These are phyloP conservation scores for Solanum megistacrolobum DNA, from an alignment of 257 asterid genomes.

Conservation along the genomic window DNA sequence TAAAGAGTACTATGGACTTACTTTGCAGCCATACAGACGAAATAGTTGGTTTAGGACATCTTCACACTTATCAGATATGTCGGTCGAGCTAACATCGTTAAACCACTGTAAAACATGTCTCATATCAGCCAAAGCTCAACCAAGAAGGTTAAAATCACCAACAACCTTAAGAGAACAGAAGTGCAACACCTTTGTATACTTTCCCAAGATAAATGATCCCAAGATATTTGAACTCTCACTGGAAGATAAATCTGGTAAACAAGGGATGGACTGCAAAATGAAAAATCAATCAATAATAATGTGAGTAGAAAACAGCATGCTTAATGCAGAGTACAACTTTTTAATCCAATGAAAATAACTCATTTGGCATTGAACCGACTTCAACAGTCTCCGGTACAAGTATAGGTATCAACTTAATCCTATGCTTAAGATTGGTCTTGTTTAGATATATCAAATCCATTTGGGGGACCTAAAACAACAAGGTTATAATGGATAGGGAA, in stretches of 20 bases:
- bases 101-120: conserved; percentile 41
- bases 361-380: not conserved
- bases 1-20: conserved; percentile 14
- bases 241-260: conserved; percentile 63
- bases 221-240: conserved; percentile 29
- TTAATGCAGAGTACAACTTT: not conserved
- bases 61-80: conserved; percentile 71
- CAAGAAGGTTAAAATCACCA: conserved; percentile 4
- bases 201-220: conserved; percentile 64
- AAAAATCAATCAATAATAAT: not conserved
- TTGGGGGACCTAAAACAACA: not conserved
- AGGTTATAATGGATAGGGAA: not conserved
- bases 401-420: not conserved
- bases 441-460: not conserved
- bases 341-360: not conserved
- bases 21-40: conserved; percentile 76
- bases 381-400: not conserved
- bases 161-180: conserved; percentile 3
- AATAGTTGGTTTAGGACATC: conserved; percentile 57
- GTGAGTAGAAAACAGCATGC: not conserved
- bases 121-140: not conserved
- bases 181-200: conserved; percentile 69
- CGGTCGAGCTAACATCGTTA: conserved; percentile 83
- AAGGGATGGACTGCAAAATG: conserved; percentile 57
- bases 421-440: not conserved